Evolutionary conservation across 2,329 filamentous ascomycete genomes (phyloP), one percentile per base, ranked within the genome.

Genomic region (Fusarium avenaceum): DNA sequence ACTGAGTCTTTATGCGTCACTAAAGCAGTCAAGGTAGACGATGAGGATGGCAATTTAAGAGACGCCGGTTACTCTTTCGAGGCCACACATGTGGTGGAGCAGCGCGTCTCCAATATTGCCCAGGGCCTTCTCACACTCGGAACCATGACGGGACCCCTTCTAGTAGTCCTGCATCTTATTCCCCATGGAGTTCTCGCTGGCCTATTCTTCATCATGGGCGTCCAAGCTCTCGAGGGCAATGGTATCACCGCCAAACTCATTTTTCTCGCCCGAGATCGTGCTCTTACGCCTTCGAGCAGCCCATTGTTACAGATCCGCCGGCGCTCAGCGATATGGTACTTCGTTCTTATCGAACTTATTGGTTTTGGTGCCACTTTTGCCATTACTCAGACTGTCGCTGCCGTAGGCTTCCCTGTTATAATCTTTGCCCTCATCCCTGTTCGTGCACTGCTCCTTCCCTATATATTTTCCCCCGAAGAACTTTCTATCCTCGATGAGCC

Each of bases 131-230:
- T 95, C 4, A 93, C 92, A 0, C 85, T 95, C 6, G 90, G 90
- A 44, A 93, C 92, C 60, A 94, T 94, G 91, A 87, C 88, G 1
- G 89, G 90, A 0, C 92, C 92, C 0, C 82, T 95, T 3, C 86
- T 95, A 2, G 80, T 89, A 20, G 91, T 94, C 17, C 82, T 95
- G 11, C 90, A 93, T 72, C 85, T 93, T 11, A 92, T 95, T 69
- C 92, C 92, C 0, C 91, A 94, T 74, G 91, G 89, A 62, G 91
- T 94, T 2, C 85, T 95, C 56, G 92, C 92, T 0, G 92, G 92
- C 0, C 84, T 95, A 26, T 95, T 95, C 83, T 94, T 94, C 79
- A 87, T 93, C 76, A 94, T 95, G 92, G 92, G 92, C 42, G 84
- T 92, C 63, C 90, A 94, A 79, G 92, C 92, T 4, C 86, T 95